Conservation (phyloP, 805 yeast species). For the Dipodascus albidus region DNA sequence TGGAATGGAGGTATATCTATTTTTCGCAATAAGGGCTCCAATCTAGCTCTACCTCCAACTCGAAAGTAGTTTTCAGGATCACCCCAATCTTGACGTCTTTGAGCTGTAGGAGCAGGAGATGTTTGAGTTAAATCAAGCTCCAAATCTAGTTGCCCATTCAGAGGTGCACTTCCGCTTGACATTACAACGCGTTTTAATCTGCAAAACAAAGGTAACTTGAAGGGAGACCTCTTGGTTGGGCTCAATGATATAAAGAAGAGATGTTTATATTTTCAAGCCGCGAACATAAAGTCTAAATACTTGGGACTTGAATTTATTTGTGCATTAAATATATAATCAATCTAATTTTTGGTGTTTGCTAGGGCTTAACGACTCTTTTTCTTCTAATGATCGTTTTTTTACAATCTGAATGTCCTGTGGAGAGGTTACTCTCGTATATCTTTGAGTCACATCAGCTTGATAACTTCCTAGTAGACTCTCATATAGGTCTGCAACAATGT, state of each 20-base stretch:
- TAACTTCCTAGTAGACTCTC: conserved; percentile 5
- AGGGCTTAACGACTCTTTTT: neutral
- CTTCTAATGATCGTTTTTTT: neutral
- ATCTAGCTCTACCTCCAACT: neutral
- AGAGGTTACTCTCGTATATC: neutral
- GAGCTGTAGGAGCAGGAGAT: neutral
- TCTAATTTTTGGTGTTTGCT: neutral
- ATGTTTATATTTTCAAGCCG: no score
- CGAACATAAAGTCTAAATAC: no score
- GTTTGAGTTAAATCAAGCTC: neutral
- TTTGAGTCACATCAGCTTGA: neutral
- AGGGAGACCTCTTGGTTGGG: neutral
- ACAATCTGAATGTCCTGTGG: neutral
- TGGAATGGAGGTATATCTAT: neutral
- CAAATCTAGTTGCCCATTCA: neutral
- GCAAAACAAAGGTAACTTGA: neutral
- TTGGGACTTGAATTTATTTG: no score
- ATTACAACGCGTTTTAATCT: neutral
- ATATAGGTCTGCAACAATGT: conserved; percentile 16
- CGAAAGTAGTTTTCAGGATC: neutral
- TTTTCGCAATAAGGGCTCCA: neutral
- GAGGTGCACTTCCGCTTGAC: neutral
- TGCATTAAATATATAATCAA: no score
- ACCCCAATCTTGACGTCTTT: neutral
- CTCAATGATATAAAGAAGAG: no score